These are phyloP conservation scores for Suillus subalutaceus DNA, from an alignment of 768 basidiomycete species.

Conservation along the genomic window DNA sequence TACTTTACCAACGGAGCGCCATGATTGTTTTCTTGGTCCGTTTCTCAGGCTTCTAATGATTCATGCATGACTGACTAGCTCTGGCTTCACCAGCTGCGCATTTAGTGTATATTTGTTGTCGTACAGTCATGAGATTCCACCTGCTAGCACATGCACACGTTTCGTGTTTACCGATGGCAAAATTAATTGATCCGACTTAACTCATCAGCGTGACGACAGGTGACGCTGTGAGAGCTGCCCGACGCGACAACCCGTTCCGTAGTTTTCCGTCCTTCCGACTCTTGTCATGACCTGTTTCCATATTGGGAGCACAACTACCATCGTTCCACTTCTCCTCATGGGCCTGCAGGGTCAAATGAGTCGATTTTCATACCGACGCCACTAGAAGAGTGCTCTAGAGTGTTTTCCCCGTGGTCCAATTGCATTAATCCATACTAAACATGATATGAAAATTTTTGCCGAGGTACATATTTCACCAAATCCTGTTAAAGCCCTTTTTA, in stretches of 20 bases:
- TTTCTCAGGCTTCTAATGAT: constrained; percentile 1
- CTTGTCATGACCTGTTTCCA: neutral
- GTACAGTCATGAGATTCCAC: neutral
- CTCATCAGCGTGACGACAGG: neutral
- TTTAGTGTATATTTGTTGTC: neutral
- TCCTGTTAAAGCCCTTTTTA: neutral
- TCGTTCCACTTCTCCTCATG: constrained; percentile 3
- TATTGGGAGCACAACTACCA: neutral
- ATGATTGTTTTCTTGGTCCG: neutral
- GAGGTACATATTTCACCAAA: neutral
- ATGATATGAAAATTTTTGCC: constrained; percentile 3
- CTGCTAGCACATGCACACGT: neutral
- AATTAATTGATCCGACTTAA: neutral
- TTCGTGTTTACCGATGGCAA: neutral
- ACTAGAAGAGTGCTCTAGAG: neutral
- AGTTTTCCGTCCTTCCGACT: neutral
- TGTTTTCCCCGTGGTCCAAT: constrained; percentile 9
- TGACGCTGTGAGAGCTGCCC: neutral
- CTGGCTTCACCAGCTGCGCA: neutral
- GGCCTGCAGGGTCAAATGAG: constrained; percentile 8
- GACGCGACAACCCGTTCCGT: constrained; percentile 4
- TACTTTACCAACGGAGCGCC: neutral
- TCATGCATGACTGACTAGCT: constrained; percentile 6
- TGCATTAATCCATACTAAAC: constrained; percentile 4
- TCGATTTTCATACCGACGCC: constrained; percentile 9